Evolutionary conservation across 169 alveolate species (phyloP).

Genomic region (Plasmodium cynomolgi): DNA sequence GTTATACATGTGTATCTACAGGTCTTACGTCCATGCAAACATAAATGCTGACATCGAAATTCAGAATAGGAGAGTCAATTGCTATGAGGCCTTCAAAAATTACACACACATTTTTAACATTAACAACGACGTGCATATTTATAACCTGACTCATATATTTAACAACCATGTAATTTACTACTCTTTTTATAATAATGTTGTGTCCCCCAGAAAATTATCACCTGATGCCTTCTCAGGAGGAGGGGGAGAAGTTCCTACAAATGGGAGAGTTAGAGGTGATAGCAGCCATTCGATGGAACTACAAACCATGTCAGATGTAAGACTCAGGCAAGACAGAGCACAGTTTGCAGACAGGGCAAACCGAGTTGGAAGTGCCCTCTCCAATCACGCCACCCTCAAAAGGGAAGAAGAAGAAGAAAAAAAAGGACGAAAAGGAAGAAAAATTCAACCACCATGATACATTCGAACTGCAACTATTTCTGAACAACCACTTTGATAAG

Average conservation of each 20-base stretch:
- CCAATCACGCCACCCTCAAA: neutral
- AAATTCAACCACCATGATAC: neutral
- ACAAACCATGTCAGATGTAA: neutral
- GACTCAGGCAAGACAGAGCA: neutral
- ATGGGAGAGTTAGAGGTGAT: neutral
- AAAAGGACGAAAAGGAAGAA: neutral
- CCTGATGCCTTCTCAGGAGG: neutral
- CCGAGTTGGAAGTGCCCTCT: neutral
- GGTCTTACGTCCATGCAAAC: slow-evolving; percentile 67
- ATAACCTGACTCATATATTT: slow-evolving; percentile 58
- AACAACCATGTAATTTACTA: slow-evolving; percentile 61
- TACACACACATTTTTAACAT: slow-evolving; percentile 73
- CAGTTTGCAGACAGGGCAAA: neutral
- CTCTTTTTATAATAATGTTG: slow-evolving; percentile 29
- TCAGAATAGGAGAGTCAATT: slow-evolving; percentile 25
- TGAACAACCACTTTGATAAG: slow-evolving; percentile 56
- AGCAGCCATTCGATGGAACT: neutral
- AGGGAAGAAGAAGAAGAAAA: neutral
- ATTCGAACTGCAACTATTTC: slow-evolving; percentile 26
- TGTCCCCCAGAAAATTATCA: neutral
- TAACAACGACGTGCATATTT: slow-evolving; percentile 65
- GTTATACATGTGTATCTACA: slow-evolving; percentile 51
- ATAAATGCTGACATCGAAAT: slow-evolving; percentile 41
- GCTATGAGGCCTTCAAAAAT: slow-evolving; percentile 67
- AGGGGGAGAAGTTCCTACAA: neutral